Evolutionary conservation across 768 basidiomycete genomes (phyloP).

Genomic region (Cyclocybe cylindracea): DNA sequence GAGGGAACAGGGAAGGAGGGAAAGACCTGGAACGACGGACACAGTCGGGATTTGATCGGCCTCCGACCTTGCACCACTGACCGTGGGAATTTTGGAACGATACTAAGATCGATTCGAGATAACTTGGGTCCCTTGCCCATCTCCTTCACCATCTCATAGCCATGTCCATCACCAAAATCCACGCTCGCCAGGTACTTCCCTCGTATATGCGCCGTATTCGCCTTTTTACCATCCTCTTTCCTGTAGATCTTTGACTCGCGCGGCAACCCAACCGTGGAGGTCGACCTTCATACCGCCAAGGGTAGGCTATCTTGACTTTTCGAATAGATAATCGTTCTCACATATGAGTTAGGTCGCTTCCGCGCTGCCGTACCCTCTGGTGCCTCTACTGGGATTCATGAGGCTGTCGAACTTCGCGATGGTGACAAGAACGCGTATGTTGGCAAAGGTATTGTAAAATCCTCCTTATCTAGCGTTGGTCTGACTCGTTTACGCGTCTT

Average conservation of each 20-base stretch:
- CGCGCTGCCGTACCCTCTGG: constrained; percentile 96
- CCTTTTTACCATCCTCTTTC: constrained; percentile 9
- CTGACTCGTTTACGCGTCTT: constrained; percentile 14
- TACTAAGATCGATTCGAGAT: constrained; percentile 38
- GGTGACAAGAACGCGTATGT: constrained; percentile 90
- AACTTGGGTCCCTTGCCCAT: constrained; percentile 29
- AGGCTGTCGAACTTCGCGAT: constrained; percentile 98
- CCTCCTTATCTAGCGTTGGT: constrained; percentile 1
- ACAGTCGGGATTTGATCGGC: constrained; percentile 21
- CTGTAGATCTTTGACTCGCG: constrained; percentile 97
- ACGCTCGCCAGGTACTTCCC: constrained; percentile 82
- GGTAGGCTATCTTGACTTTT: constrained; percentile 44
- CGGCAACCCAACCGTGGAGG: constrained; percentile 96
- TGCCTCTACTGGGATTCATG: constrained; percentile 97
- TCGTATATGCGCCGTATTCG: constrained; percentile 2
- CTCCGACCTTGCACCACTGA: constrained; percentile 11
- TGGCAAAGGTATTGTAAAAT: constrained; percentile 77
- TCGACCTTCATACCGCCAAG: constrained; percentile 86
- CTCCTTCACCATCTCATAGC: constrained; percentile 33
- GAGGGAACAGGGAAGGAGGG: neutral
- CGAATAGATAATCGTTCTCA: constrained; percentile 4
- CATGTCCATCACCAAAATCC: constrained; percentile 93
- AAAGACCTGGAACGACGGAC: constrained; percentile 6
- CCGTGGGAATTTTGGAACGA: constrained; percentile 40
- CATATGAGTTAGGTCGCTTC: constrained; percentile 68